Percentiles rank a stretch among this genome's conserved stretches.
phyloP scores from a whole-genome alignment of 78 protist genomes.

The Pigoraptor vietnamica region DNA sequence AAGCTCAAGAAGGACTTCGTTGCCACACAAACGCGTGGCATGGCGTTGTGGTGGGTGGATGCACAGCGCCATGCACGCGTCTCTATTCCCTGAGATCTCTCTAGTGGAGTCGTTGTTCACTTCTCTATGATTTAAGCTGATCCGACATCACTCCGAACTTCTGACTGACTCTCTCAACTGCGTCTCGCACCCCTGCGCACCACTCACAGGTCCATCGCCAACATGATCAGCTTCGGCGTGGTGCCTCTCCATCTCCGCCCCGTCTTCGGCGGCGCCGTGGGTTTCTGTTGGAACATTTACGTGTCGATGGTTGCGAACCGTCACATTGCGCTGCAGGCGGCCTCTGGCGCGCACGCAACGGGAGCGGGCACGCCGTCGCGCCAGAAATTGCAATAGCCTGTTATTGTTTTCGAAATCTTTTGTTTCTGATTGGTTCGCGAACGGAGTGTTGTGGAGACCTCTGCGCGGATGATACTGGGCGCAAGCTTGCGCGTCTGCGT shows the following conservation, averaged over 20 bases:
- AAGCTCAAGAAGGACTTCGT: background rate
- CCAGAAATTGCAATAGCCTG: no score
- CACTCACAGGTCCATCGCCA: background rate
- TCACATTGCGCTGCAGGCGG: background rate
- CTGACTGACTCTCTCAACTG: no score
- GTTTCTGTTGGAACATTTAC: background rate
- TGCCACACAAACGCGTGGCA: background rate
- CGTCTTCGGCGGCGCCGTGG: background rate
- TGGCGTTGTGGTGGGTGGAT: background rate
- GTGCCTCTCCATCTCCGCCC: background rate
- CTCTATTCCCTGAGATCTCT: no score
- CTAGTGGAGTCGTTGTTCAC: no score
- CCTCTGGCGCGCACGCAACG: background rate
- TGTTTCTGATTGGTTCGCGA: no score
- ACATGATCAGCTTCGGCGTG: background rate
- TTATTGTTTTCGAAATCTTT: no score
- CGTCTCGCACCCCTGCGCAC: no score
- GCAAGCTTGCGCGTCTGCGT: no score
- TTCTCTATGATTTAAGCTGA: no score
- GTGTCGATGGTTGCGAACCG: background rate
- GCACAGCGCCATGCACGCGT: background rate
- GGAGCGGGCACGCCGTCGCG: background rate
- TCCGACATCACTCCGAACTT: no score
- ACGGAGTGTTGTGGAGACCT: no score
- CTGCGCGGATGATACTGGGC: no score